Conservation (phyloP, 1,284 basidiomycete species). For the Polyporus tsugae region DNA sequence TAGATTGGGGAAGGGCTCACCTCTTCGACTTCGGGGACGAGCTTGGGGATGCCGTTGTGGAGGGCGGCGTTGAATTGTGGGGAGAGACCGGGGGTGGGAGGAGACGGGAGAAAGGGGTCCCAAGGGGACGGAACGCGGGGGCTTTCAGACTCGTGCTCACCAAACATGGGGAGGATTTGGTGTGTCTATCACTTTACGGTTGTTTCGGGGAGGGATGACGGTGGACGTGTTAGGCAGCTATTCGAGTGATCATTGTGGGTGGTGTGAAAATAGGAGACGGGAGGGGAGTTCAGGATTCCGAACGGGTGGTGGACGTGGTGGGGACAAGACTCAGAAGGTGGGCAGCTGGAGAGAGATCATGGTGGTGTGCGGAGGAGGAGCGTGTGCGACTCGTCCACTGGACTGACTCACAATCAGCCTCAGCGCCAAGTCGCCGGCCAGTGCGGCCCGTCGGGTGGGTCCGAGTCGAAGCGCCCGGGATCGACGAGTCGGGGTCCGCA, state of each 20-base stretch:
- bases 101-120: constrained; percentile 72
- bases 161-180: constrained; percentile 63
- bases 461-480: no score
- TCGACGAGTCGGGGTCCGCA: no score
- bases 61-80: constrained; percentile 36
- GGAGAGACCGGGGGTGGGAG: constrained; percentile 48
- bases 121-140: constrained; percentile 81
- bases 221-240: constrained; percentile 47
- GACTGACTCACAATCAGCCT: not conserved
- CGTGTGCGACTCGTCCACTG: constrained; percentile 6
- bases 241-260: constrained; percentile 69
- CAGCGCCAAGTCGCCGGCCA: not conserved
- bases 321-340: constrained; percentile 17
- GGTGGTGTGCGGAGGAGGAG: constrained; percentile 2
- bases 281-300: constrained; percentile 19
- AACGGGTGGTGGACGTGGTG: constrained; percentile 5
- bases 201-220: constrained; percentile 17
- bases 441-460: not conserved
- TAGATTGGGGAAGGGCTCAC: constrained; percentile 39
- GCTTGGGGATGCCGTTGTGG: constrained; percentile 54
- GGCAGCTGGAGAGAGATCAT: constrained; percentile 7
- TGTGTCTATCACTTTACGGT: constrained; percentile 26
- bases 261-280: constrained; percentile 22
- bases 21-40: constrained; percentile 79
- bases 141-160: constrained; percentile 80